phyloP scores from a whole-genome alignment of 2,329 filamentous ascomycete genomes.

The Paracoccidioides brasiliensis region DNA sequence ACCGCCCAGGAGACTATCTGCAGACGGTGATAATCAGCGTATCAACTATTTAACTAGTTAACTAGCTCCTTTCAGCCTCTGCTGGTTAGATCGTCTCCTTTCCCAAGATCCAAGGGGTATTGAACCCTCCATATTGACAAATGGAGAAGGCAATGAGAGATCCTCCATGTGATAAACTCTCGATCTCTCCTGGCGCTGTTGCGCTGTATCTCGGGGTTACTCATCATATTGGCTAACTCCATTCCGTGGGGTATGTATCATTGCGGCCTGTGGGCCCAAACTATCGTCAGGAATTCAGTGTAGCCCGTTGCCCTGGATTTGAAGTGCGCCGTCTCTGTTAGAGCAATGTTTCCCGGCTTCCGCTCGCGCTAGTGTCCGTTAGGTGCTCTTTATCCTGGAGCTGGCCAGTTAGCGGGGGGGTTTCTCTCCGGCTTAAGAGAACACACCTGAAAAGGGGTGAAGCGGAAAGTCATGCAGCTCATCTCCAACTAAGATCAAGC shows the following conservation, averaged over 20 bases:
- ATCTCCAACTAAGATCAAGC: not conserved
- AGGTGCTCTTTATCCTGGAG: not conserved
- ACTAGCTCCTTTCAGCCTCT: too few species aligned
- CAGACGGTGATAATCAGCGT: too few species aligned
- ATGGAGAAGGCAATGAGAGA: too few species aligned
- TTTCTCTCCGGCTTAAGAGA: not conserved
- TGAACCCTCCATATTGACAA: too few species aligned
- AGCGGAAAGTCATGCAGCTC: too few species aligned
- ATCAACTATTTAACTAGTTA: too few species aligned
- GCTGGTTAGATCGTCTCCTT: too few species aligned
- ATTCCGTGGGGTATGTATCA: not conserved
- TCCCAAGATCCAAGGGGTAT: too few species aligned
- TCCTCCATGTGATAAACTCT: too few species aligned
- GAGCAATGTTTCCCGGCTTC: not conserved
- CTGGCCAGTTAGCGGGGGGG: not conserved
- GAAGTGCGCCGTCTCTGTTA: not conserved
- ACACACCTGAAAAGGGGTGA: not conserved
- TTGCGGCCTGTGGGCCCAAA: not conserved
- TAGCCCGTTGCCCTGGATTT: not conserved
- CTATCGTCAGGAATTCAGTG: not conserved
- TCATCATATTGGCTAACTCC: not conserved
- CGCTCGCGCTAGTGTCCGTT: not conserved
- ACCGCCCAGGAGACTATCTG: too few species aligned
- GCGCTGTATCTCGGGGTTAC: too few species aligned
- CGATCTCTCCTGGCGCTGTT: too few species aligned